Evolutionary conservation across 202 grass and related monocot genomes (phyloP), one percentile per base, ranked within the genome.

Genomic region (Schoenoplectus tabernaemontani): DNA sequence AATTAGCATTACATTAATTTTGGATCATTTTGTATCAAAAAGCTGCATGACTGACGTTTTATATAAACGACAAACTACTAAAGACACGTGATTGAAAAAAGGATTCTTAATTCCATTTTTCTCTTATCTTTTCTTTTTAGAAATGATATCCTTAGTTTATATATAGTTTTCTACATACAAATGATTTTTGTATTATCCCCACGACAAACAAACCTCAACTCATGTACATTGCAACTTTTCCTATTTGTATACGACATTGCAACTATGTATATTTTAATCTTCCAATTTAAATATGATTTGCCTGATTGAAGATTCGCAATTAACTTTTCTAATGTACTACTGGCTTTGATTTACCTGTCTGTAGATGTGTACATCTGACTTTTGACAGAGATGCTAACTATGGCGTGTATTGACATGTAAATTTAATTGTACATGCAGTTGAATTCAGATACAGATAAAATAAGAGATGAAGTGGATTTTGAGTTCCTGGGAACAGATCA

Each of bases 401-500:
- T n/a, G n/a, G n/a, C n/a, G n/a, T n/a, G n/a, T n/a, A n/a, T n/a
- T n/a, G n/a, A n/a, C n/a, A n/a, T n/a, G n/a, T n/a, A n/a, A n/a
- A n/a, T n/a, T n/a, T n/a, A 17, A 44, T 80, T 48, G 19, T 30
- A 17, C 41, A 67, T 56, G 73, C 63, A 87, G 85, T 59, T 87
- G 80, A 87, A 47, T 56, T 87, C 85, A 9, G 85, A 83, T 12
- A 87, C 85, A 0, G 73, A 72, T 51, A 32, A 10, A 4, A 28
- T 83, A 12, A 64, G 85, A 53, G 85, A 87, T 12, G 85, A 87
- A 39, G 9, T 87, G 5, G 85, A 87, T n/a, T 87, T 87, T 2
- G 85, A 87, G 80, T 87, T 87, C 74, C 51, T 87, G 39, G 85
- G 85, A 87, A 87, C 54, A 64, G 85, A 9, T 87, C 85, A 5